Evolutionary conservation across 805 yeast species (phyloP).

Genomic region (Debaryomyces prosopidis): DNA sequence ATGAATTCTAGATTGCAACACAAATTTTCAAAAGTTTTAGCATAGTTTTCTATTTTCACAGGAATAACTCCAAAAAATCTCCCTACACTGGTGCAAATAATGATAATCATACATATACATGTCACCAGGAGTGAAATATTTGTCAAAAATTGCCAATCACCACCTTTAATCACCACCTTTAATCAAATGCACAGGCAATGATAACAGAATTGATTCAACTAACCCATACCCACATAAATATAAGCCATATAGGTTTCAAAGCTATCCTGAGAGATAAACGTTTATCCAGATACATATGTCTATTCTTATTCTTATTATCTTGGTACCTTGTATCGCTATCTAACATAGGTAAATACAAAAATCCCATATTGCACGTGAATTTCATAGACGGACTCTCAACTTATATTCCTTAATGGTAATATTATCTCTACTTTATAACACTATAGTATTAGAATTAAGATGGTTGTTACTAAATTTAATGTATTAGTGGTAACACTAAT

Average conservation of each 20-base stretch:
- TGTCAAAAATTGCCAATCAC: slow-evolving; percentile 26
- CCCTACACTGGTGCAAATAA: neutral
- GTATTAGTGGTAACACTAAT: neutral
- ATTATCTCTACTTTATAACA: too few relatives aligned
- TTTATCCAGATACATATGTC: too few relatives aligned
- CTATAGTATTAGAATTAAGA: neutral
- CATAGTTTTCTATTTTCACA: neutral
- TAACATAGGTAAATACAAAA: too few relatives aligned
- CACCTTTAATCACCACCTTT: slow-evolving; percentile 21
- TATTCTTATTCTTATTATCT: too few relatives aligned
- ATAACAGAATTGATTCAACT: slow-evolving; percentile 12
- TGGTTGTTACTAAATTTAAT: neutral
- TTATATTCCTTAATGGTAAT: too few relatives aligned
- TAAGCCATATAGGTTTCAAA: neutral
- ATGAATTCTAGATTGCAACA: slow-evolving; percentile 21
- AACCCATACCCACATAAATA: slow-evolving; percentile 11
- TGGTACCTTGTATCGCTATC: too few relatives aligned
- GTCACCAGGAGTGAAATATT: slow-evolving; percentile 14
- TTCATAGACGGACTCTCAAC: slow-evolving; percentile 3
- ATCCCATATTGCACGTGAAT: too few relatives aligned
- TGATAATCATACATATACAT: neutral
- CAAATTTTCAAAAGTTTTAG: slow-evolving; percentile 5
- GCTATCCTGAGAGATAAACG: neutral
- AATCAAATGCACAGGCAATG: slow-evolving; percentile 18
- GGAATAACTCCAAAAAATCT: neutral